Conservation (phyloP, 1,139 yeast genomes). For the Geotrichum europaeum region DNA sequence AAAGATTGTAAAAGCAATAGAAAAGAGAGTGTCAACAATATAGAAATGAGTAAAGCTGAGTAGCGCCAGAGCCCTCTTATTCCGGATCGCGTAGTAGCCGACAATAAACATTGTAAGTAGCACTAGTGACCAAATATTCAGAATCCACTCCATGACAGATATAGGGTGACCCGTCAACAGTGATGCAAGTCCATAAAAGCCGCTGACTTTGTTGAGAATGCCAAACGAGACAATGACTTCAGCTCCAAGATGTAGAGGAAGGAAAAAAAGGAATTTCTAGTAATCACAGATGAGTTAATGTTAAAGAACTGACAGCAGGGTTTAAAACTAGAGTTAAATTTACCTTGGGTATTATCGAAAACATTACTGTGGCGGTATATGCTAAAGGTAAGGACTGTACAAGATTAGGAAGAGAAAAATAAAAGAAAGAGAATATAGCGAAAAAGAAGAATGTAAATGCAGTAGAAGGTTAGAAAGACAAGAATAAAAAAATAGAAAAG, state of each 20-base stretch:
- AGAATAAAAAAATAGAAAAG: background rate
- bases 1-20: conserved; percentile 63
- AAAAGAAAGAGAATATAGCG: background rate
- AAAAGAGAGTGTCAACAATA: conserved; percentile 58
- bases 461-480: background rate
- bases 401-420: background rate
- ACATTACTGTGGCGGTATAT: background rate
- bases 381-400: background rate
- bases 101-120: conserved; percentile 61
- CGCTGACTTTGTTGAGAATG: conserved; percentile 82
- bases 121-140: conserved; percentile 60
- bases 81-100: conserved; percentile 49
- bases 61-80: conserved; percentile 44
- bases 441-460: background rate
- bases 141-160: conserved; percentile 75
- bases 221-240: conserved; percentile 76
- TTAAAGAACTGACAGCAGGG: background rate
- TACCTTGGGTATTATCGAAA: background rate
- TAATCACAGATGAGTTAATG: background rate
- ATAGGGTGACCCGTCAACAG: conserved; percentile 83
- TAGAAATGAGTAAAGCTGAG: conserved; percentile 62
- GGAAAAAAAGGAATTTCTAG: conserved; percentile 44
- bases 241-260: conserved; percentile 84
- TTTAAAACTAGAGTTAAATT: too few relatives aligned
- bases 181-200: conserved; percentile 80